Evolutionary conservation across 2,329 filamentous ascomycete species (phyloP), one percentile per base, ranked within the genome.

Genomic region (Hypoxylon rubiginosum): DNA sequence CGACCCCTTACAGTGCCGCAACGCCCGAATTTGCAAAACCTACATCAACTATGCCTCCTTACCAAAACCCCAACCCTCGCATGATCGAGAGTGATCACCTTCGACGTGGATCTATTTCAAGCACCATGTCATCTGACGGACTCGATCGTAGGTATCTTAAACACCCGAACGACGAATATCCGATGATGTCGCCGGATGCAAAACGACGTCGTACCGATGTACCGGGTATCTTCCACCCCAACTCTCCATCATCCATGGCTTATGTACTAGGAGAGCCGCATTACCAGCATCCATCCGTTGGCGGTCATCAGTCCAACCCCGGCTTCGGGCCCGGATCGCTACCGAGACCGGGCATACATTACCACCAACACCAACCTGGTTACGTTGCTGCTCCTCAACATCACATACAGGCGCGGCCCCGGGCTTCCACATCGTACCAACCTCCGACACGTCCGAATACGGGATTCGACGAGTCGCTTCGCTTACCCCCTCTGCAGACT

Each of bases 131-230:
- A 2, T 82, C 84, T 9, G 89, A 91, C 57, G 77, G 80, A 28
- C 92, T 92, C 74, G 85, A 90, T 61, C 86, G 90, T 21, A 86
- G 90, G 39, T 86, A 86, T 72, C 76, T 69, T 73, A 80, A 73
- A 75, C 82, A 79, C 15, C 46, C 15, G 78, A 82, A 75, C 6
- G 78, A 79, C 48, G 75, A 79, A 39, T 79, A 78, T 57, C 71
- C 74, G 24, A 64, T 73, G 50, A 81, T 68, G 75, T 82, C 74
- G 71, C 79, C 75, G 26, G 79, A 78, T 17, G 43, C 70, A 60
- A 77, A 81, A 74, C 76, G 74, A 70, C 75, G 75, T 56, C 73
- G 76, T 30, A 75, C 73, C 58, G 74, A 75, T 65, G 75, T 69
- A 66, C 76, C 36, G 58, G 76, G 68, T 60, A 74, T 64, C 5